Conservation (phyloP, 2,329 filamentous ascomycete species). For the Chrysoporthe puriensis region DNA sequence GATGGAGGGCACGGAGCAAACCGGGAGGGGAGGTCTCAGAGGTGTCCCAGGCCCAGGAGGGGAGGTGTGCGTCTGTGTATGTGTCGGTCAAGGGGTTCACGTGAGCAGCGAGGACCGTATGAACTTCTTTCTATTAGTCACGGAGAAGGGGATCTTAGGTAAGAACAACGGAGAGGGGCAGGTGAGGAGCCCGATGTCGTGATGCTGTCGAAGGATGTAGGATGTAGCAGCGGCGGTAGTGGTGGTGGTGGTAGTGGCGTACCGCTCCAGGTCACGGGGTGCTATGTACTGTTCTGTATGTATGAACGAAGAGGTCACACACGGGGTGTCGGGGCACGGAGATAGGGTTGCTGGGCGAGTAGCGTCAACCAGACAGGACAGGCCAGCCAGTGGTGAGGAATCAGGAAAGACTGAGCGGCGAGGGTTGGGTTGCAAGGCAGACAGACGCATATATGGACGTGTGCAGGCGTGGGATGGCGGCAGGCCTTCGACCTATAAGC, state of each 20-base stretch:
- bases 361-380: not conserved
- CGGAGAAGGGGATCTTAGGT: slow-evolving; percentile 34
- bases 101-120: slow-evolving; percentile 23
- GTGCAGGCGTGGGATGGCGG: not conserved
- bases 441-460: not conserved
- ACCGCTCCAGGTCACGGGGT: too few species aligned
- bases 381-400: not conserved
- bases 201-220: slow-evolving; percentile 17
- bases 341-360: slow-evolving; percentile 6
- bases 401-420: not conserved
- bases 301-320: slow-evolving; percentile 4
- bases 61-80: not conserved
- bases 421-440: not conserved
- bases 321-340: not conserved
- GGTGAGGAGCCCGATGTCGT: slow-evolving; percentile 4
- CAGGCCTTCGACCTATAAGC: slow-evolving; percentile 3
- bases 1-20: slow-evolving; percentile 17
- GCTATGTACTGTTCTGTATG: not conserved
- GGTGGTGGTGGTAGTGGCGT: too few species aligned
- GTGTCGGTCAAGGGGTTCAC: slow-evolving; percentile 23
- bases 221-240: not conserved
- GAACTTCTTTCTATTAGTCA: slow-evolving; percentile 36
- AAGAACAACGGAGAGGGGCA: slow-evolving; percentile 28
- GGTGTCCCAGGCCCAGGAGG: slow-evolving; percentile 10
- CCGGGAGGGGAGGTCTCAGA: slow-evolving; percentile 9